Conservation (phyloP, 1,284 basidiomycete genomes). For the Leccinum subrobustum region DNA sequence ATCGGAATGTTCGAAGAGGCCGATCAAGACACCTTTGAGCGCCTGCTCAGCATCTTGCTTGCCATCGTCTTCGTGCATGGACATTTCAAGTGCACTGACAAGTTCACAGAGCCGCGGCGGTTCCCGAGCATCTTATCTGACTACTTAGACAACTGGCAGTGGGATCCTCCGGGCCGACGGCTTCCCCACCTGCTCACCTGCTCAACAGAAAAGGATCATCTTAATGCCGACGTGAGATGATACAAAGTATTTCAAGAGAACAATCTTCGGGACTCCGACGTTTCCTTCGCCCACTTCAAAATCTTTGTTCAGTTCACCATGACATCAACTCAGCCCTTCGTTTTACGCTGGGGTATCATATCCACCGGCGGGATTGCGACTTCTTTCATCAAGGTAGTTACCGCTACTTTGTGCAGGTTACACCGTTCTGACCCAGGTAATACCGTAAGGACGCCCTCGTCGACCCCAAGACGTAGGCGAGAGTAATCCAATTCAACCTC, state of each 20-base stretch:
- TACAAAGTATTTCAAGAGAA: slow-evolving; percentile 12
- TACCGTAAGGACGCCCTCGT: slow-evolving; percentile 43
- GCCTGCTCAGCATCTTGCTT: slow-evolving; percentile 36
- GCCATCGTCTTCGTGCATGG: slow-evolving; percentile 27
- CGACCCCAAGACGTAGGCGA: slow-evolving; percentile 48
- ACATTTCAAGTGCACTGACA: slow-evolving; percentile 6
- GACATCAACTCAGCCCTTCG: slow-evolving; percentile 32
- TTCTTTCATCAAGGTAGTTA: slow-evolving; percentile 43
- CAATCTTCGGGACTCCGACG: neutral
- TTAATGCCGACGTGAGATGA: neutral
- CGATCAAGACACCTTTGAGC: slow-evolving; percentile 39
- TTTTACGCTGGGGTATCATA: slow-evolving; percentile 57
- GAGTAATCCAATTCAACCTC: neutral
- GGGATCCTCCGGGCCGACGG: slow-evolving; percentile 8
- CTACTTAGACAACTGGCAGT: neutral
- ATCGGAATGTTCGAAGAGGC: slow-evolving; percentile 72
- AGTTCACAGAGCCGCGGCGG: neutral
- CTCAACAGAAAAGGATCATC: slow-evolving; percentile 5
- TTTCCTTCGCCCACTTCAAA: neutral
- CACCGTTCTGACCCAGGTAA: slow-evolving; percentile 7
- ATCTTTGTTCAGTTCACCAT: slow-evolving; percentile 7
- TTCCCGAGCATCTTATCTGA: slow-evolving; percentile 14
- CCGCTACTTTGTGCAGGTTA: neutral
- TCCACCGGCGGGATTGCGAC: slow-evolving; percentile 50
- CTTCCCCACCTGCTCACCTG: slow-evolving; percentile 5